These are phyloP conservation scores for Penicillium sp. DNA, from an alignment of 2,329 filamentous ascomycete genomes.

Conservation along the genomic window DNA sequence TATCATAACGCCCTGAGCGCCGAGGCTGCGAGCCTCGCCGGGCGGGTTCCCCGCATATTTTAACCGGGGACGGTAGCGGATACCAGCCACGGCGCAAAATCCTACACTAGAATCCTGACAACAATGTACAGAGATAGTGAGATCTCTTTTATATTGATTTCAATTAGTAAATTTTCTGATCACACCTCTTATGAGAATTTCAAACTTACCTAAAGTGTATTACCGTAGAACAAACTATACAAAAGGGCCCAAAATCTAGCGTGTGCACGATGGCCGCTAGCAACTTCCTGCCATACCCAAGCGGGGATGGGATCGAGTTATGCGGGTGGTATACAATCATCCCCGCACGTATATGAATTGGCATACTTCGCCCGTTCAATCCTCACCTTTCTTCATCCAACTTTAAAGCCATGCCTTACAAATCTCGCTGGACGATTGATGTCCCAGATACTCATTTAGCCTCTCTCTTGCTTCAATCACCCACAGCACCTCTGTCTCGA, in stretches of 20 bases:
- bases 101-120: no score
- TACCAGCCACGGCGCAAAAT: no score
- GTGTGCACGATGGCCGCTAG: no score
- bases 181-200: no score
- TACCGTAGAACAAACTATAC: no score
- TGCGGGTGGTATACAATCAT: not conserved
- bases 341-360: not conserved
- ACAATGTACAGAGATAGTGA: no score
- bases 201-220: no score
- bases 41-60: constrained; percentile 21
- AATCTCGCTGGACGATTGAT: constrained; percentile 52
- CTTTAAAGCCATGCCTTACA: constrained; percentile 47
- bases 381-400: constrained; percentile 21
- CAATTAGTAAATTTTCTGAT: no score
- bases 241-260: no score
- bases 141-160: no score
- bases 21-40: constrained; percentile 6
- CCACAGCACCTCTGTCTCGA: constrained; percentile 48
- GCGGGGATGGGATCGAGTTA: constrained; percentile 6
- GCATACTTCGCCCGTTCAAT: not conserved
- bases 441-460: constrained; percentile 47
- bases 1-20: not conserved
- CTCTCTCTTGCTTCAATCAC: constrained; percentile 53
- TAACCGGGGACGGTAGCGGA: constrained; percentile 7
- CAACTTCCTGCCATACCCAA: constrained; percentile 7